Evolutionary conservation across 352 stramenopile species (phyloP), one percentile per base, ranked within the genome.

Genomic region (Globisporangium alternatum): DNA sequence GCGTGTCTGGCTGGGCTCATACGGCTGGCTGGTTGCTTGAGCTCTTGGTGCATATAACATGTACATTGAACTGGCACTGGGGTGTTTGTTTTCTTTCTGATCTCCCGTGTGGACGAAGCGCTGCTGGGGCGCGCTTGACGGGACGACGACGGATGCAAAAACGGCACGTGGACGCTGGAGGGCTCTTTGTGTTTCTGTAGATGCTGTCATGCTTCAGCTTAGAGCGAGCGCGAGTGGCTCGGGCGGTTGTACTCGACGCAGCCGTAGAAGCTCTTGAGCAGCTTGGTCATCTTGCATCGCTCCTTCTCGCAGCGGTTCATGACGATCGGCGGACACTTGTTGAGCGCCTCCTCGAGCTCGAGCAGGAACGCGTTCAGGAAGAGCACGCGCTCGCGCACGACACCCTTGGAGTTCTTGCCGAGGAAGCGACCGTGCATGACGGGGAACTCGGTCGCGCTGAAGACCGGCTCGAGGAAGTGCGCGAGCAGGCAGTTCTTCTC

Each of bases 251-350:
- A 58, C 19, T 83, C 67, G 47, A 91, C 72, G 54, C 77, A 90
- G 63, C 83, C 83, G 64, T 89, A 90, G 65, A 94, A 94, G 71
- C 85, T 94, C 74, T 94, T 94, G 71, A 94, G 78, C 51, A 94
- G 76, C 64, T 91, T 92, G 62, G 75, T 83, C 56, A 94, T 80
- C 67, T 91, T 91, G 78, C 85, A 94, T 57, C 81, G 81, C 66
- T 94, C 72, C 55, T 84, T 83, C 70, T 94, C 86, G 60, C 86
- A 94, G 31, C 83, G 80, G 28, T 79, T 69, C 70, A 92, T 72
- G 33, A 92, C 80, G 54, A 90, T 60, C 19, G 83, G 80, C 43
- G 86, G 86, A 56, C 81, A 91, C 72, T 94, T 91, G 77, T 71
- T 74, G 7, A 94, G 69, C 51, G 86, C 81, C 56, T 92, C 83